Conservation (phyloP, 1,284 basidiomycete species). For the Cronartium quercuum region DNA sequence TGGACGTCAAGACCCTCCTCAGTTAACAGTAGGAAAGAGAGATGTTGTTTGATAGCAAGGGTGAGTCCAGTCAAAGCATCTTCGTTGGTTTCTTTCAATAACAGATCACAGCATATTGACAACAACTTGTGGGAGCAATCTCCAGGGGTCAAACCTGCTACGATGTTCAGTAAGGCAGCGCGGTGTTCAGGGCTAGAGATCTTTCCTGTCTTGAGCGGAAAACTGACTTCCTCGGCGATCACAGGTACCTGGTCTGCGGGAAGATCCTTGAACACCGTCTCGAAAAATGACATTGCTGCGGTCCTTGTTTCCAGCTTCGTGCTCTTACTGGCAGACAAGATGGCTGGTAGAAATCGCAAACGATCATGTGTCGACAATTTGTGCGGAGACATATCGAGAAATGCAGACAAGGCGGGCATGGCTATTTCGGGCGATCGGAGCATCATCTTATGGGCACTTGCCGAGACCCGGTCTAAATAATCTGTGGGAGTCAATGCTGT, state of each 20-base stretch:
- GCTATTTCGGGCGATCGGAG: constrained; percentile 67
- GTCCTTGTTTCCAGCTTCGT: constrained; percentile 62
- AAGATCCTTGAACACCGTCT: constrained; percentile 53
- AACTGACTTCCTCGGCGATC: constrained; percentile 61
- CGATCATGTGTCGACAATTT: constrained; percentile 58
- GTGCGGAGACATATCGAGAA: constrained; percentile 53
- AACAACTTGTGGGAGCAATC: constrained; percentile 16
- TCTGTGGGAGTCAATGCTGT: constrained; percentile 56
- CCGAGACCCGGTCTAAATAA: constrained; percentile 56
- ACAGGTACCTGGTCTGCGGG: constrained; percentile 47
- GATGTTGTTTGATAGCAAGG: constrained; percentile 14
- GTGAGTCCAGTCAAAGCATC: constrained; percentile 19
- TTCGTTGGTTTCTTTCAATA: constrained; percentile 38
- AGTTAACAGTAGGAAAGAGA: constrained; percentile 11
- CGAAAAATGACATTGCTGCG: constrained; percentile 61
- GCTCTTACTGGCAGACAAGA: constrained; percentile 70
- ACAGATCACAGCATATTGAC: constrained; percentile 26
- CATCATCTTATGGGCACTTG: constrained; percentile 65
- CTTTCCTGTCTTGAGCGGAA: constrained; percentile 71
- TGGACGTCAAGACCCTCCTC: constrained; percentile 10
- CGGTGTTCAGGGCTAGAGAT: constrained; percentile 79
- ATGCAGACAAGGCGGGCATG: constrained; percentile 50
- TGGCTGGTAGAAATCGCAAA: constrained; percentile 60
- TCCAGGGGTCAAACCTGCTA: constrained; percentile 46
- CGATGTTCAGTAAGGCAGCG: constrained; percentile 70